A percentile compares a stretch with the other conserved stretches of the same genome.
These are phyloP conservation scores for Rhodotorula diobovata DNA, from an alignment of 768 basidiomycete species.

Conservation along the genomic window DNA sequence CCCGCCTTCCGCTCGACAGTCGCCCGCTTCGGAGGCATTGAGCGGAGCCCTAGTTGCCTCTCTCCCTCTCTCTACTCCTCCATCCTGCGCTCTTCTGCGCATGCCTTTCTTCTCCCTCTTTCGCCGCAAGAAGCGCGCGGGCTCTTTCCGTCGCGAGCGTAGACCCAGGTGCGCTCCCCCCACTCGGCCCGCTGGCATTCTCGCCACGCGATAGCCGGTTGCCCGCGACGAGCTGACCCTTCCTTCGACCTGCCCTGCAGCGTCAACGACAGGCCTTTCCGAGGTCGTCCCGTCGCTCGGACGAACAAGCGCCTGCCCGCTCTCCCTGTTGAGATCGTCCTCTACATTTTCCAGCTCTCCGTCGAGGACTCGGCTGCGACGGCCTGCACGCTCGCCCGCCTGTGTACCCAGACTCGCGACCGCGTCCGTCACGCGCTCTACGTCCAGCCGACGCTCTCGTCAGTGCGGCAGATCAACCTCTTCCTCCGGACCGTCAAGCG, in stretches of 20 bases:
- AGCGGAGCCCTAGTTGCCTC: too few relatives aligned
- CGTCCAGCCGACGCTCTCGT: not conserved
- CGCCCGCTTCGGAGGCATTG: too few relatives aligned
- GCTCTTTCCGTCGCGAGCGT: not conserved
- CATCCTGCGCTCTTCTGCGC: too few relatives aligned
- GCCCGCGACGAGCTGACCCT: too few relatives aligned
- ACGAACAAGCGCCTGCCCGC: too few relatives aligned
- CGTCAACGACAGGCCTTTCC: not conserved
- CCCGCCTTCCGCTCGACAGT: too few relatives aligned
- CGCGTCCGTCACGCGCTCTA: slow-evolving; percentile 18
- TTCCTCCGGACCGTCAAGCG: slow-evolving; percentile 11
- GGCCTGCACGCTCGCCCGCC: not conserved
- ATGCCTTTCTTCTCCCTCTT: not conserved
- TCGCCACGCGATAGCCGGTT: too few relatives aligned
- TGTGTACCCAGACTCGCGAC: slow-evolving; percentile 10
- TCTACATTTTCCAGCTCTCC: slow-evolving; percentile 10
- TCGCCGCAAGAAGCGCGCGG: not conserved
- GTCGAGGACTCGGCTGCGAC: not conserved
- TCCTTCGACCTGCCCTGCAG: not conserved
- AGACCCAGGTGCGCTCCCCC: not conserved
- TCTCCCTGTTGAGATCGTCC: slow-evolving; percentile 23
- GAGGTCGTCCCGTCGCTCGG: too few relatives aligned
- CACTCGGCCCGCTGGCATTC: not conserved
- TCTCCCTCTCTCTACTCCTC: too few relatives aligned
- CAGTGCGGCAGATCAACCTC: slow-evolving; percentile 7